These are phyloP conservation scores for Kwoniella sp. DNA, from an alignment of 768 basidiomycete genomes.

Conservation along the genomic window DNA sequence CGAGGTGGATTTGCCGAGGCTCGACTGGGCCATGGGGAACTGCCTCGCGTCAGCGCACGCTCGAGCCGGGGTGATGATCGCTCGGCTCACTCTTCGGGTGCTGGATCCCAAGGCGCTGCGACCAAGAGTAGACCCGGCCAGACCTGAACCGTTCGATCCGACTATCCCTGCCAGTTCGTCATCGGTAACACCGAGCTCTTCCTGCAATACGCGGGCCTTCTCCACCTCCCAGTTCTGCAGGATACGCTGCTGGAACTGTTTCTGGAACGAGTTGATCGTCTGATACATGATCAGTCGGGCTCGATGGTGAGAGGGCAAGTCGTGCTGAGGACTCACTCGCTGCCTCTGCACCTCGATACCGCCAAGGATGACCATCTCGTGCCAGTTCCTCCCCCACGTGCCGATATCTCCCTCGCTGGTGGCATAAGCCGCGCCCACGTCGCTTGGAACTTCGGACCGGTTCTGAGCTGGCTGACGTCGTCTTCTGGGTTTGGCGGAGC, in stretches of 20 bases:
- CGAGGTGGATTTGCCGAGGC: conserved; percentile 11
- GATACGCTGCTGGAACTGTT: conserved; percentile 39
- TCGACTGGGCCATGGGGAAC: conserved; percentile 39
- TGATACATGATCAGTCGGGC: conserved; percentile 1
- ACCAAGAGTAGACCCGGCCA: conserved; percentile 26
- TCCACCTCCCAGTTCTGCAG: conserved; percentile 43
- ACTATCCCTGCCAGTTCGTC: conserved; percentile 30
- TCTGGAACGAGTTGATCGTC: conserved; percentile 40
- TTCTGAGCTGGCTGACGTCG: not conserved
- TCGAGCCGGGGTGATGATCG: not conserved
- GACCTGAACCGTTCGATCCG: conserved; percentile 4
- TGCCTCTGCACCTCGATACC: conserved; percentile 42
- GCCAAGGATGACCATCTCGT: conserved; percentile 43
- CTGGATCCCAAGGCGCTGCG: conserved; percentile 33
- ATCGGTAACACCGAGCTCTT: conserved; percentile 44
- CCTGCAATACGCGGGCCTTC: conserved; percentile 37
- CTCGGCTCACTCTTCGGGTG: conserved; percentile 29
- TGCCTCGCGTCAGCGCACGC: not conserved
- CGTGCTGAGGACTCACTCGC: conserved; percentile 21
- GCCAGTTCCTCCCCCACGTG: conserved; percentile 43
- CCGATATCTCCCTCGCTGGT: conserved; percentile 30
- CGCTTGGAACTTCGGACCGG: conserved; percentile 14
- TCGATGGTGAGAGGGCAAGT: not conserved
- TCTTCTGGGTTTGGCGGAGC: conserved; percentile 7
- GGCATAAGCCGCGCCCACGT: conserved; percentile 20